A percentile compares a stretch with the other conserved stretches of the same genome.
Evolutionary conservation across 2,329 filamentous ascomycete species (phyloP).

Genomic region (Apiospora aurea): DNA sequence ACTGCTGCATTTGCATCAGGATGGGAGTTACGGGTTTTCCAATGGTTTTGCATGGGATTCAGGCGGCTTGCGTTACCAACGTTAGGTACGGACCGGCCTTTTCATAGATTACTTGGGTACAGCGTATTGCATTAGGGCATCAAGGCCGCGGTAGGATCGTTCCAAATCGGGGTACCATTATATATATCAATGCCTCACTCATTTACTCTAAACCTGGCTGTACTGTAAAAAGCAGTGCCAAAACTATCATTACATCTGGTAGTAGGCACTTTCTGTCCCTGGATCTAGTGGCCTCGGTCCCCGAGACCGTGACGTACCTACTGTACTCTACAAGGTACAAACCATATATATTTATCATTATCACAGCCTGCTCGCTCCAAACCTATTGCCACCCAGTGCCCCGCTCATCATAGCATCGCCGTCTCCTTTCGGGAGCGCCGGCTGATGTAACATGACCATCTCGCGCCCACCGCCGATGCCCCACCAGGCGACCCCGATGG

Average conservation of each 20-base stretch:
- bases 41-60: not conserved
- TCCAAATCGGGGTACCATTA: not conserved
- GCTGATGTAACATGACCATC: constrained; percentile 48
- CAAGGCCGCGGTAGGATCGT: not conserved
- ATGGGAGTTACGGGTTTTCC: not conserved
- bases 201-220: not conserved
- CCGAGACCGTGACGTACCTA: not conserved
- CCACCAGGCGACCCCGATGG: constrained; percentile 88
- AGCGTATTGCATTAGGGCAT: not conserved
- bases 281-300: not conserved
- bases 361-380: constrained; percentile 36
- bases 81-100: not conserved
- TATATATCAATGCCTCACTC: not conserved
- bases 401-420: constrained; percentile 61
- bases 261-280: not conserved
- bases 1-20: not conserved
- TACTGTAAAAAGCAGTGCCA: not conserved
- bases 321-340: not conserved
- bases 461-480: constrained; percentile 64
- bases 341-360: not conserved
- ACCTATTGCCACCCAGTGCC: constrained; percentile 46
- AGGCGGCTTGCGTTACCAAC: not conserved
- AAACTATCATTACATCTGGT: not conserved
- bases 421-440: constrained; percentile 30
- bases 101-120: not conserved